A percentile compares a stretch with the other conserved stretches of the same genome.
Evolutionary conservation across 257 asterid species (phyloP).

Genomic region (Anisodus acutangulus): DNA sequence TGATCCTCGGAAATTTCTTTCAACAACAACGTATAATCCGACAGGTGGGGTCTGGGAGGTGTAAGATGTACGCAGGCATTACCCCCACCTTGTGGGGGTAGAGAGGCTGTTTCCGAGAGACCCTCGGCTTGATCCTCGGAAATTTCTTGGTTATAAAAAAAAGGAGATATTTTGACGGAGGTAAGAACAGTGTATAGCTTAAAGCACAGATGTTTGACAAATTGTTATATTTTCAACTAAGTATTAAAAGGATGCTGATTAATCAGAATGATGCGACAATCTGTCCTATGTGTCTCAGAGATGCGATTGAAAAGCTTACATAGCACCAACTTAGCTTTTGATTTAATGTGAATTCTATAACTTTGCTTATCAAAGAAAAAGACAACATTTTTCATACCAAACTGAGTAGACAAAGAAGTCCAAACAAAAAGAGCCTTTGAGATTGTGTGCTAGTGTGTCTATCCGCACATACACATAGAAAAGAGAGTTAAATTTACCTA

Average conservation of each 20-base stretch:
- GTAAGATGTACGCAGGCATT: no score
- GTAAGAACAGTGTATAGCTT: conserved; percentile 20
- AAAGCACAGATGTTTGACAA: conserved; percentile 1
- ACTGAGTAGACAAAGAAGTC: neutral
- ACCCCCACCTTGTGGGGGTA: no score
- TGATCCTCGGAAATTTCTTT: neutral
- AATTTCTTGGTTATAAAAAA: neutral
- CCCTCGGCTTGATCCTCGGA: neutral
- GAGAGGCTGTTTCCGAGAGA: no score
- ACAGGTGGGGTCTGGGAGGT: no score
- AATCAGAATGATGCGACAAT: neutral
- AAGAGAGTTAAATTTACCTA: conserved; percentile 56
- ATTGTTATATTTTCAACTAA: neutral
- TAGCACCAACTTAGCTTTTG: conserved; percentile 22
- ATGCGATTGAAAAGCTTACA: neutral
- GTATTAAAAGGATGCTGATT: neutral
- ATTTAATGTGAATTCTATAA: neutral
- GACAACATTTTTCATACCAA: neutral
- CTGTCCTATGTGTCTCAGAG: neutral
- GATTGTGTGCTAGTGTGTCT: neutral
- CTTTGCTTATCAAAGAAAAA: neutral
- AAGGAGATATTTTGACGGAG: neutral
- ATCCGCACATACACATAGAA: neutral
- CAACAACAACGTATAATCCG: no score
- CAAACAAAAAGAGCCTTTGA: neutral